Percentiles rank a stretch among this genome's conserved stretches.
phyloP scores from a whole-genome alignment of 768 basidiomycete species.

The Hypholoma fasciculare region DNA sequence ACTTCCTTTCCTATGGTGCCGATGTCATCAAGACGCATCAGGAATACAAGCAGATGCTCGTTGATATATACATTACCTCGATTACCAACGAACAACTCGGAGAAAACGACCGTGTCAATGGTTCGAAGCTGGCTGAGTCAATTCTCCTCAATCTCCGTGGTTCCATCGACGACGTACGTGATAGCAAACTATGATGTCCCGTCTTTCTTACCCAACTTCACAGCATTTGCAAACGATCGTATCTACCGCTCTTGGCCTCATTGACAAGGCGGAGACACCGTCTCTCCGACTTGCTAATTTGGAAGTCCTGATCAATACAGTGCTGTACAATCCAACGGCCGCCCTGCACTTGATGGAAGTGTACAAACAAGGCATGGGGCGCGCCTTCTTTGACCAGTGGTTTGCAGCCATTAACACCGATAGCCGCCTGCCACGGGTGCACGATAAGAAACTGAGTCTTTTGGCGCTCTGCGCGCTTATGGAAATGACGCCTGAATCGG shows the following conservation, averaged over 20 bases:
- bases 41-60: constrained; percentile 76
- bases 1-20: constrained; percentile 83
- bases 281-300: constrained; percentile 75
- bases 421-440: constrained; percentile 73
- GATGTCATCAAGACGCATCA: constrained; percentile 70
- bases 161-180: constrained; percentile 71
- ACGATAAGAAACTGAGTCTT: constrained; percentile 86
- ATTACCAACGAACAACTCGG: constrained; percentile 73
- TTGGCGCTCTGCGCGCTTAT: constrained; percentile 75
- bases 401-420: constrained; percentile 69
- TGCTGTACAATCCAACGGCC: constrained; percentile 82
- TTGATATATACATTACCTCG: constrained; percentile 81
- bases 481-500: constrained; percentile 58
- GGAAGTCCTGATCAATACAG: constrained; percentile 78
- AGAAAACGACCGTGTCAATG: constrained; percentile 81
- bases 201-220: background rate
- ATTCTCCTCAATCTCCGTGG: constrained; percentile 80
- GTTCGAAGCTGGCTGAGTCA: constrained; percentile 83
- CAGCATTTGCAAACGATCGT: constrained; percentile 70
- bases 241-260: constrained; percentile 53
- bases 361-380: constrained; percentile 56
- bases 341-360: constrained; percentile 75
- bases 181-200: background rate
- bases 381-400: constrained; percentile 85
- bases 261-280: constrained; percentile 63